phyloP scores from a whole-genome alignment of 768 basidiomycete genomes.

The Suillus subaureus region DNA sequence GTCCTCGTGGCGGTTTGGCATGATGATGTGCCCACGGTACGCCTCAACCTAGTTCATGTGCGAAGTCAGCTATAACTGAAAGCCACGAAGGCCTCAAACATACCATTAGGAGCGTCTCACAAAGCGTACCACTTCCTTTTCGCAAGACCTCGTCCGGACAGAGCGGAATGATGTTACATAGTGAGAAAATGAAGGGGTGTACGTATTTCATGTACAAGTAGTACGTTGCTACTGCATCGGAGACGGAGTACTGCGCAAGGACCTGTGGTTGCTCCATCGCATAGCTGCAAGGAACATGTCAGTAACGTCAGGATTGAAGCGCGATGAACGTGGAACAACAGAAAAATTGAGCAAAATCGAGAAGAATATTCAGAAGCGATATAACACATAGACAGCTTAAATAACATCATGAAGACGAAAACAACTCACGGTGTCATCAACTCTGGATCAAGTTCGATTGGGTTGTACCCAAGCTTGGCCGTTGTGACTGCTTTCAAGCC shows the following conservation, averaged over 20 bases:
- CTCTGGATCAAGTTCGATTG: conserved; percentile 96
- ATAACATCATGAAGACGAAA: neutral
- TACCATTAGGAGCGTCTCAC: conserved; percentile 98
- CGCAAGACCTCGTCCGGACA: conserved; percentile 95
- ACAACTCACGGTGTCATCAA: conserved; percentile 94
- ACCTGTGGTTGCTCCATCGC: conserved; percentile 94
- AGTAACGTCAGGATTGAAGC: conserved; percentile 8
- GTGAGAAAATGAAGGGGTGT: conserved; percentile 97
- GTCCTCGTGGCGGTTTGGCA: conserved; percentile 98
- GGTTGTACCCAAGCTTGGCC: conserved; percentile 93
- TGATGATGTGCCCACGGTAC: conserved; percentile 87
- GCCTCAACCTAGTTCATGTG: conserved; percentile 80
- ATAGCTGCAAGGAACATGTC: conserved; percentile 56
- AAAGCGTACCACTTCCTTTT: conserved; percentile 95
- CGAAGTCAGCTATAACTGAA: conserved; percentile 12
- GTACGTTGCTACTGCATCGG: conserved; percentile 99
- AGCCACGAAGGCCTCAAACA: conserved; percentile 23
- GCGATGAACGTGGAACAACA: neutral
- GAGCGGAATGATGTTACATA: conserved; percentile 98
- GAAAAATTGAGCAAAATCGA: neutral
- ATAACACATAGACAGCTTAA: neutral
- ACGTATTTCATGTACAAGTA: conserved; percentile 99
- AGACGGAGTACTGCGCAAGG: conserved; percentile 97
- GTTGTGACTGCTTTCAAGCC: conserved; percentile 98
- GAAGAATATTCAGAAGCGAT: neutral